Evolutionary conservation across 306 rosid species (phyloP).

Genomic region (Pterocarpus macrocarpus): DNA sequence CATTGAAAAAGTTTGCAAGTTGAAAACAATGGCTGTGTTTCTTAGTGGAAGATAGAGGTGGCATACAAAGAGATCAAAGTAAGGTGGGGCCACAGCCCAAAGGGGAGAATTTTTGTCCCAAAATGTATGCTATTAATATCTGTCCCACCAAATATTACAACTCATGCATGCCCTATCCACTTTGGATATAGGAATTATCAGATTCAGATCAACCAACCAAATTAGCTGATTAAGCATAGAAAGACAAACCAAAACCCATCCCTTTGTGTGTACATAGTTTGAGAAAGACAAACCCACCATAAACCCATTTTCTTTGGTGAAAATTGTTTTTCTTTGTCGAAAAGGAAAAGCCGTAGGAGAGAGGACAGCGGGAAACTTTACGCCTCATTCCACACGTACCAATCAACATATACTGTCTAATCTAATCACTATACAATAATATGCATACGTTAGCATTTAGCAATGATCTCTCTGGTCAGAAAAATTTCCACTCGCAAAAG

Average conservation of each 20-base stretch:
- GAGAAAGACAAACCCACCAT: conserved; percentile 30
- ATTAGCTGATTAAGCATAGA: conserved; percentile 48
- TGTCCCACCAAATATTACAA: conserved; percentile 52
- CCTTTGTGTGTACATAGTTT: conserved; percentile 42
- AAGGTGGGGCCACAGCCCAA: conserved; percentile 58
- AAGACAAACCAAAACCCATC: conserved; percentile 55
- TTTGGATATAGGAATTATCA: conserved; percentile 46
- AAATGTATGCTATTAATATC: conserved; percentile 19
- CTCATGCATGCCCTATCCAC: conserved; percentile 54
- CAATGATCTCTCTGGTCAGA: not conserved
- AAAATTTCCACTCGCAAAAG: not conserved
- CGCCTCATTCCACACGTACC: conserved; percentile 60
- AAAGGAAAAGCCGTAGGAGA: conserved; percentile 49
- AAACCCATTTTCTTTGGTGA: conserved; percentile 27
- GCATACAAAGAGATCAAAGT: conserved; percentile 46
- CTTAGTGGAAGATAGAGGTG: conserved; percentile 45
- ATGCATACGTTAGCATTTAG: conserved; percentile 38
- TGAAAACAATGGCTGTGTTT: conserved; percentile 53
- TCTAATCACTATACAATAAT: conserved; percentile 19
- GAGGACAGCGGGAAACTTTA: conserved; percentile 70
- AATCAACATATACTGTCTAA: conserved; percentile 35
- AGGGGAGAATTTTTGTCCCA: conserved; percentile 61
- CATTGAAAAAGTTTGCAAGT: conserved; percentile 44
- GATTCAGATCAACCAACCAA: conserved; percentile 45
- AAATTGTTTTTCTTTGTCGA: conserved; percentile 24